Conservation (phyloP, 306 rosid genomes). For the Vigna nakashimae region DNA sequence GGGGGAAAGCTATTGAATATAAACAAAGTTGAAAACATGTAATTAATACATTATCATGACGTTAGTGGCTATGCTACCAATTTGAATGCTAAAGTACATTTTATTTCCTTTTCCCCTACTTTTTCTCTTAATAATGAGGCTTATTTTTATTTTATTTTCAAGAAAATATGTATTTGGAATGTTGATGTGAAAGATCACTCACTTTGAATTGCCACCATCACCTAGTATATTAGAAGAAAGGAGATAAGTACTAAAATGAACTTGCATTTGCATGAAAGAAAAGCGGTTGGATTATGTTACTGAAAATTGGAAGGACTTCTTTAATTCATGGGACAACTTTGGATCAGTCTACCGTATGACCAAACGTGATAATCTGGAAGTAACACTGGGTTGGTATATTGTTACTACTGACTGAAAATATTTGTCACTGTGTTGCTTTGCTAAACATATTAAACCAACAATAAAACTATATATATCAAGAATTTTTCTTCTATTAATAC, state of each 20-base stretch:
- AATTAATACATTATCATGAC: slow-evolving; percentile 11
- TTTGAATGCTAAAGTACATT: neutral
- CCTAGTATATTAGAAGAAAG: neutral
- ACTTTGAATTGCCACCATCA: neutral
- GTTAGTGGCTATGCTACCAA: neutral
- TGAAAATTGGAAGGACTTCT: too few relatives aligned
- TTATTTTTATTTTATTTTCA: neutral
- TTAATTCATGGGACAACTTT: too few relatives aligned
- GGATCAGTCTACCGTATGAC: too few relatives aligned
- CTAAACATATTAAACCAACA: too few relatives aligned
- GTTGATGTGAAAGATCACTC: neutral
- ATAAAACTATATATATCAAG: too few relatives aligned
- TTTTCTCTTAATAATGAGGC: neutral
- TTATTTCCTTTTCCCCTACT: neutral
- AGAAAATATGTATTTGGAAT: neutral
- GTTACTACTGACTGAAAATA: too few relatives aligned
- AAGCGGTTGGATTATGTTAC: too few relatives aligned
- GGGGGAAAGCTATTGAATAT: slow-evolving; percentile 1
- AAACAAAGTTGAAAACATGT: neutral
- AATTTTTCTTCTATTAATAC: too few relatives aligned
- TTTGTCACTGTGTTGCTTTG: too few relatives aligned
- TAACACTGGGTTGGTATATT: too few relatives aligned
- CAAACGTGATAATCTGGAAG: too few relatives aligned
- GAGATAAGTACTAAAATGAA: neutral
- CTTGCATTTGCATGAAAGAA: too few relatives aligned